Conservation (phyloP, 176 grass and related monocot genomes). For the Stipa capillata region DNA sequence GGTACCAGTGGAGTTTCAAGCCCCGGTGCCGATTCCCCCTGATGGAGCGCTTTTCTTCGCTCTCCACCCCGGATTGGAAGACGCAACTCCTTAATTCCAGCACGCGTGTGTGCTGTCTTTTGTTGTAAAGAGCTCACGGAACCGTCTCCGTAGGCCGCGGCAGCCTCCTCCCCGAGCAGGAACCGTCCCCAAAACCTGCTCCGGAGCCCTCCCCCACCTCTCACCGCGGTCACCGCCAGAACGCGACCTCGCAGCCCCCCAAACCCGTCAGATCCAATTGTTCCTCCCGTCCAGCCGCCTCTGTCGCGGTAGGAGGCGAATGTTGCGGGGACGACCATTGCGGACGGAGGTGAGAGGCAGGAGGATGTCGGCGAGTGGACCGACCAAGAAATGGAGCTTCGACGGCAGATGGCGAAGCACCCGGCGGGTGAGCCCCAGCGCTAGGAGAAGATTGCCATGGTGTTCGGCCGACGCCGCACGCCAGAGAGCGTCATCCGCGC, state of each 20-base stretch:
- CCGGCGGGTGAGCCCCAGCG: constrained; percentile 60
- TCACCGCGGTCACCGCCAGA: constrained; percentile 26
- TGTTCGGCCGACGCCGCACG: constrained; percentile 49
- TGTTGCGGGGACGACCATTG: neutral
- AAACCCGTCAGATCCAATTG: constrained; percentile 22
- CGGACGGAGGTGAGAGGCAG: constrained; percentile 15
- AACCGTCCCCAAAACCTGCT: neutral
- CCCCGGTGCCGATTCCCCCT: too few relatives aligned
- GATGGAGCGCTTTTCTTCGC: too few relatives aligned
- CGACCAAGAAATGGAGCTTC: constrained; percentile 63
- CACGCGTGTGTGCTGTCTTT: too few relatives aligned
- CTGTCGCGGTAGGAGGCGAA: neutral
- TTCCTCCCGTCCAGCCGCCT: neutral
- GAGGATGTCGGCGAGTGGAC: constrained; percentile 65
- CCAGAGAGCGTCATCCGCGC: constrained; percentile 62
- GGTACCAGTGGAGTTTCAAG: too few relatives aligned
- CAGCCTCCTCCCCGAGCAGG: constrained; percentile 25
- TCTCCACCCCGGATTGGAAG: too few relatives aligned
- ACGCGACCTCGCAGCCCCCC: constrained; percentile 5
- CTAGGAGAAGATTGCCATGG: constrained; percentile 76
- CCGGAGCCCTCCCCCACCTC: constrained; percentile 10
- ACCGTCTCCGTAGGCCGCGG: constrained; percentile 55
- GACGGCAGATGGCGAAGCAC: constrained; percentile 78
- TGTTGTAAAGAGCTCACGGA: too few relatives aligned
- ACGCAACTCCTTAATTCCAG: too few relatives aligned